phyloP scores from a whole-genome alignment of 345 rosid species.

The Populus tremula region DNA sequence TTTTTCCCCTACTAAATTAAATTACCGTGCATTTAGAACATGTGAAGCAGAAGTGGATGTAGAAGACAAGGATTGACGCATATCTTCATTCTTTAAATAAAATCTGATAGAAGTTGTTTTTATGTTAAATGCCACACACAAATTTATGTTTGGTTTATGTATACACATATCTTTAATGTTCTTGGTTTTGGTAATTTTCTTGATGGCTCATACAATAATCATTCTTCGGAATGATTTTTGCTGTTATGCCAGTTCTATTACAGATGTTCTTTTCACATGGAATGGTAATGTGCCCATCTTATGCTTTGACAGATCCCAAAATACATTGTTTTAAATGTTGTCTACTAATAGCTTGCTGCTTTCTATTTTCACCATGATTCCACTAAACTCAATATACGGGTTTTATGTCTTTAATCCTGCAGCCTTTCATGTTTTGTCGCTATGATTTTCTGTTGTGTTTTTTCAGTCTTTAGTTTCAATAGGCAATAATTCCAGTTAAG shows the following conservation, averaged over 20 bases:
- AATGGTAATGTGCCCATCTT: neutral
- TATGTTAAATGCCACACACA: too few species aligned
- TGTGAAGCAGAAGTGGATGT: neutral
- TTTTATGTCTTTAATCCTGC: neutral
- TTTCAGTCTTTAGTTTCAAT: neutral
- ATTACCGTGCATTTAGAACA: neutral
- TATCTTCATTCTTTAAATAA: too few species aligned
- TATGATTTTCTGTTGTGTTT: too few species aligned
- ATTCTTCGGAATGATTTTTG: neutral
- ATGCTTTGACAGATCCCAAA: neutral
- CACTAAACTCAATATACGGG: neutral
- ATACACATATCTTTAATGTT: too few species aligned
- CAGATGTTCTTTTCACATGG: neutral
- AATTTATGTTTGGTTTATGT: too few species aligned
- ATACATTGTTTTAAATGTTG: too few species aligned
- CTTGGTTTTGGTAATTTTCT: too few species aligned
- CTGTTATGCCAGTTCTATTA: neutral
- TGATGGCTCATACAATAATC: neutral
- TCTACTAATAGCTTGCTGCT: neutral
- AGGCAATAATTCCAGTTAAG: neutral
- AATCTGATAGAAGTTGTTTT: too few species aligned
- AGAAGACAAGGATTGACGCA: neutral
- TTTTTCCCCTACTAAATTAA: neutral
- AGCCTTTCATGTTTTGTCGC: neutral
- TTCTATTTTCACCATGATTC: neutral